These are phyloP conservation scores for Fraxinus velutina DNA, from an alignment of 305 asterid species.

Conservation along the genomic window DNA sequence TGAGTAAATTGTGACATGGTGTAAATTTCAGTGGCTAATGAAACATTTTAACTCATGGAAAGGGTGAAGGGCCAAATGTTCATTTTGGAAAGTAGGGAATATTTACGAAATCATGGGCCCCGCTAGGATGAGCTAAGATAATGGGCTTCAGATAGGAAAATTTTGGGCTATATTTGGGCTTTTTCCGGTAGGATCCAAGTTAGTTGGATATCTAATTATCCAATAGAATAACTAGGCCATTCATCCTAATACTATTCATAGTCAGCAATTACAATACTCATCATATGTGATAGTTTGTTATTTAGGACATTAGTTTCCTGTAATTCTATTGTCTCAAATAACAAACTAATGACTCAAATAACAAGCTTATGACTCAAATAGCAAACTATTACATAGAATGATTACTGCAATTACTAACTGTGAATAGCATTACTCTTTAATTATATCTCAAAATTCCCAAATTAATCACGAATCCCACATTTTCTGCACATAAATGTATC, in stretches of 20 bases:
- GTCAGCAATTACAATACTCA: too few relatives aligned
- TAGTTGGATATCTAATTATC: not conserved
- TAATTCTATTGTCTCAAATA: too few relatives aligned
- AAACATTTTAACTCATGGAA: not conserved
- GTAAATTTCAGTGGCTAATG: too few relatives aligned
- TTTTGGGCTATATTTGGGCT: too few relatives aligned
- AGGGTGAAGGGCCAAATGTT: not conserved
- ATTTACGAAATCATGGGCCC: not conserved
- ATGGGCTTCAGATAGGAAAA: not conserved
- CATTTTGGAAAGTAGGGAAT: not conserved
- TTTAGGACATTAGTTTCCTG: too few relatives aligned
- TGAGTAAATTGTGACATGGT: not conserved
- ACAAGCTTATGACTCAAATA: not conserved
- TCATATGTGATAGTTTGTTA: not conserved
- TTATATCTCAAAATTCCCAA: not conserved
- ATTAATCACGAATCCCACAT: not conserved
- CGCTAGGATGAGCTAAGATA: not conserved
- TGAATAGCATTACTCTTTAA: not conserved
- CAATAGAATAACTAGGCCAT: not conserved
- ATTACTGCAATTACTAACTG: too few relatives aligned
- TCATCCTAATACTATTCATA: not conserved
- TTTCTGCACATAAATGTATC: too few relatives aligned
- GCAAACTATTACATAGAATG: not conserved
- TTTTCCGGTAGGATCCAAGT: not conserved
- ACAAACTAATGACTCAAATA: too few relatives aligned